Evolutionary conservation across 805 yeast genomes (phyloP).

Genomic region (Candida jianshihensis): DNA sequence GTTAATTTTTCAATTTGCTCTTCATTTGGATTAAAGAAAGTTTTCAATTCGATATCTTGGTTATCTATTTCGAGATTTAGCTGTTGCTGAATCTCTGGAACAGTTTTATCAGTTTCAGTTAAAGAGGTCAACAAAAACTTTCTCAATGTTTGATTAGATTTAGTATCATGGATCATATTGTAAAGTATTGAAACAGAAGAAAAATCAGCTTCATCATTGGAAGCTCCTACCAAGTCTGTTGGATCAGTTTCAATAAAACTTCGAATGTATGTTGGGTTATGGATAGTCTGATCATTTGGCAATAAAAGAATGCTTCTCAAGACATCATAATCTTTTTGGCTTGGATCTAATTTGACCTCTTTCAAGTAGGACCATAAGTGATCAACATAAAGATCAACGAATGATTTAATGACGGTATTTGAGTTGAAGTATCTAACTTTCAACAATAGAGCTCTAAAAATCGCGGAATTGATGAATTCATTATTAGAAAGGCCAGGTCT

Average conservation of each 20-base stretch:
- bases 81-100: slow-evolving; percentile 11
- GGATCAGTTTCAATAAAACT: slow-evolving; percentile 13
- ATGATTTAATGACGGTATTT: slow-evolving; percentile 13
- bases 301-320: slow-evolving; percentile 22
- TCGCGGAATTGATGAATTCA: slow-evolving; percentile 19
- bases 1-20: slow-evolving; percentile 15
- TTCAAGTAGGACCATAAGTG: slow-evolving; percentile 23
- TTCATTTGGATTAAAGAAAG: slow-evolving; percentile 25
- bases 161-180: slow-evolving; percentile 16
- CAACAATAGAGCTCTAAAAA: slow-evolving; percentile 19
- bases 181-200: slow-evolving; percentile 14
- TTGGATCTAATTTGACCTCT: slow-evolving; percentile 13
- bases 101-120: slow-evolving; percentile 12
- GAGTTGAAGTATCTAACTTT: slow-evolving; percentile 15
- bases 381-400: slow-evolving; percentile 17
- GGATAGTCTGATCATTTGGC: slow-evolving; percentile 19
- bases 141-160: slow-evolving; percentile 16
- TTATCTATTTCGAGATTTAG: slow-evolving; percentile 11
- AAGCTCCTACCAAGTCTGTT: slow-evolving; percentile 5
- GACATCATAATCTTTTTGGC: slow-evolving; percentile 15
- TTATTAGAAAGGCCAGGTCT: slow-evolving; percentile 11
- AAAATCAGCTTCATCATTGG: slow-evolving; percentile 12
- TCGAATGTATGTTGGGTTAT: slow-evolving; percentile 18
- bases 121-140: slow-evolving; percentile 19
- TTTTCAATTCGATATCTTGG: slow-evolving; percentile 17